phyloP scores from a whole-genome alignment of 78 protist species.

The Planoprotostelium fungivorum region DNA sequence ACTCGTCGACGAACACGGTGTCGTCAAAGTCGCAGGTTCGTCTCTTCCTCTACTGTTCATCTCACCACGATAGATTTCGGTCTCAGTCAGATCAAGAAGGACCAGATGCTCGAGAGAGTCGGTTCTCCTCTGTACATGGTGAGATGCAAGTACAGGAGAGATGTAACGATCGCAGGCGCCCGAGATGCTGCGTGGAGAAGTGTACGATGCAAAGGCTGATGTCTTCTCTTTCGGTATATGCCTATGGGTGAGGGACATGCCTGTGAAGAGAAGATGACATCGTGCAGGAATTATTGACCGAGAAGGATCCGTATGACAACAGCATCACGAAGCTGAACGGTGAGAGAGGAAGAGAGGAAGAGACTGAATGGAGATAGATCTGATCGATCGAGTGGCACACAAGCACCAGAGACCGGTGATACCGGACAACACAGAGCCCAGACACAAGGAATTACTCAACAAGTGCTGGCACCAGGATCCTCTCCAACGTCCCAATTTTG shows the following conservation, averaged over 20 bases:
- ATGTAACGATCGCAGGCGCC: constrained; percentile 40
- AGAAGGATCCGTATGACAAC: constrained; percentile 48
- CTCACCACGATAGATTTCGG: constrained; percentile 17
- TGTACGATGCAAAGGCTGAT: constrained; percentile 53
- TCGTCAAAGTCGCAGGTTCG: constrained; percentile 48
- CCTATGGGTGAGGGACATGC: constrained; percentile 9
- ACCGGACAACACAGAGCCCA: constrained; percentile 27
- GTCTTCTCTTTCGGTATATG: constrained; percentile 50
- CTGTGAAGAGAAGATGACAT: background rate
- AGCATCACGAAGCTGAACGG: background rate
- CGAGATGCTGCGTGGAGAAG: constrained; percentile 43
- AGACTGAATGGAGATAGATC: constrained; percentile 12
- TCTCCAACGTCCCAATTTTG: constrained; percentile 35
- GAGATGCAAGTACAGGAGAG: background rate
- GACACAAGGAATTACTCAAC: constrained; percentile 35
- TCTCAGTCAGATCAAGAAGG: constrained; percentile 35
- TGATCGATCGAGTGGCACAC: constrained; percentile 48
- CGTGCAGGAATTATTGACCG: constrained; percentile 28
- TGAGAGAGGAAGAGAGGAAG: background rate
- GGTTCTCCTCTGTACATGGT: constrained; percentile 65
- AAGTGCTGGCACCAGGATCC: constrained; percentile 64
- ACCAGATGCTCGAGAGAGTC: constrained; percentile 10
- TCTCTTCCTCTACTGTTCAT: background rate
- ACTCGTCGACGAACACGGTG: constrained; percentile 53
- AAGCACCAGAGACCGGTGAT: constrained; percentile 32